Base-by-base conservation (phyloP, 2,329 filamentous ascomycete species). In the Aulographum hederae region DNA sequence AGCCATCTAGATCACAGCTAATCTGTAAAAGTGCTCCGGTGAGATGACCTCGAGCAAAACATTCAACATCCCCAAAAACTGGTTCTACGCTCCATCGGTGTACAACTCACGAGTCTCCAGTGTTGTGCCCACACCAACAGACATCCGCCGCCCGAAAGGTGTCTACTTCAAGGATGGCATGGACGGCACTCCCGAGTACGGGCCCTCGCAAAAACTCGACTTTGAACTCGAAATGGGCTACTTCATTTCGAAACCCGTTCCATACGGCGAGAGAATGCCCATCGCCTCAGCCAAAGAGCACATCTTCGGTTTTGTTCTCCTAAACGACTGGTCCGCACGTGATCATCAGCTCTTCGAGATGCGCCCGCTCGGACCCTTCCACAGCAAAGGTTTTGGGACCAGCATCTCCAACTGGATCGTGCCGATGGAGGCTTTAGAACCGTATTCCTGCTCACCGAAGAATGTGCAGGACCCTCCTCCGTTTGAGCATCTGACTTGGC, bases 351-450 rank as follows among this genome's bases (percentile, higher is more conserved):
- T 67, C 1, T 91, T 78, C 78, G 81, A 91, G 52, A 85, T 84
- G 41, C 65, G 85, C 6, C 81, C 81, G 0, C 56, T 86, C 5
- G 81, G 81, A 0, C 80, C 80, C 0, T 86, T 89, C 56, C 84
- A 80, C 38, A 63, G 71, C 16, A 89, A 91, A 64, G 86, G 84
- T 50, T 86, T 86, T 45, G 76, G 66, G 3, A 80, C 78, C 0
- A 78, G 68, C 0, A 76, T 89, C 41, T 78, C 72, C 37, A 67
- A 78, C 0, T 89, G 80, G 80, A 69, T 89, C 2, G 76, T 89
- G 3, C 57, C 81, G 10, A 65, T 73, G 20, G 78, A 85, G 46
- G 79, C 80, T 1, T 57, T 89, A 19, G 77, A 78, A 47, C 74
- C 70, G 1, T 78, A 6, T 13, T 16, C 26, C 12, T 28, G 26